phyloP scores from a whole-genome alignment of 169 alveolate species.

The Cryptosporidium felis region DNA sequence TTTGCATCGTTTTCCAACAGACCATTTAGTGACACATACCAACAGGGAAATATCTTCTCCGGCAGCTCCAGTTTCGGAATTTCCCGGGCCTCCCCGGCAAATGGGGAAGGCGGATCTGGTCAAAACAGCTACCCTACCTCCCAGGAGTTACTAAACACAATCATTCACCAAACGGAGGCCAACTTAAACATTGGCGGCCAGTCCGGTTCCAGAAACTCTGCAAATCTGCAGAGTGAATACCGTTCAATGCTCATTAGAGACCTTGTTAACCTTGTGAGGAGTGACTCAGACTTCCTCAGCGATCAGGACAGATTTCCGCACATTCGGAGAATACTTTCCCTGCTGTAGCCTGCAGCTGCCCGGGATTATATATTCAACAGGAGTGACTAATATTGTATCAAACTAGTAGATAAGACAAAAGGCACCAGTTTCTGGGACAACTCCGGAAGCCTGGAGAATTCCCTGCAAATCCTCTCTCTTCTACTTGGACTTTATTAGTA shows the following conservation, averaged over 20 bases:
- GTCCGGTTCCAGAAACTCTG: neutral
- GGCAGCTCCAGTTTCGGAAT: constrained; percentile 17
- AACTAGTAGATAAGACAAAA: too few relatives aligned
- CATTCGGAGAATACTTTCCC: constrained; percentile 4
- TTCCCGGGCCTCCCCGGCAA: neutral
- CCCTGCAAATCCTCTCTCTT: too few relatives aligned
- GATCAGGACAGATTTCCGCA: constrained; percentile 61
- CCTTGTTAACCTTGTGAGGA: constrained; percentile 1
- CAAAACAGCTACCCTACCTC: neutral
- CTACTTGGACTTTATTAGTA: too few relatives aligned
- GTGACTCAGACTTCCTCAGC: constrained; percentile 29
- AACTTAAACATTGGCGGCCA: neutral
- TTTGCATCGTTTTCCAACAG: constrained; percentile 17
- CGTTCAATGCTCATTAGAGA: constrained; percentile 61
- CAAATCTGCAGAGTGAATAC: constrained; percentile 10
- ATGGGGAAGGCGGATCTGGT: neutral
- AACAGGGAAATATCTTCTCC: constrained; percentile 29
- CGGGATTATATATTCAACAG: too few relatives aligned
- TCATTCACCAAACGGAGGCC: constrained; percentile 62
- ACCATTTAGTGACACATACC: constrained; percentile 32
- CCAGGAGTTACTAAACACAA: constrained; percentile 9
- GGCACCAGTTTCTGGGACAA: too few relatives aligned
- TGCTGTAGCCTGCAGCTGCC: too few relatives aligned
- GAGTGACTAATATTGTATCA: too few relatives aligned
- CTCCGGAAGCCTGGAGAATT: too few relatives aligned